Base-by-base conservation (phyloP, 2,329 filamentous ascomycete genomes). In the Aspergillus puulaauensis region DNA sequence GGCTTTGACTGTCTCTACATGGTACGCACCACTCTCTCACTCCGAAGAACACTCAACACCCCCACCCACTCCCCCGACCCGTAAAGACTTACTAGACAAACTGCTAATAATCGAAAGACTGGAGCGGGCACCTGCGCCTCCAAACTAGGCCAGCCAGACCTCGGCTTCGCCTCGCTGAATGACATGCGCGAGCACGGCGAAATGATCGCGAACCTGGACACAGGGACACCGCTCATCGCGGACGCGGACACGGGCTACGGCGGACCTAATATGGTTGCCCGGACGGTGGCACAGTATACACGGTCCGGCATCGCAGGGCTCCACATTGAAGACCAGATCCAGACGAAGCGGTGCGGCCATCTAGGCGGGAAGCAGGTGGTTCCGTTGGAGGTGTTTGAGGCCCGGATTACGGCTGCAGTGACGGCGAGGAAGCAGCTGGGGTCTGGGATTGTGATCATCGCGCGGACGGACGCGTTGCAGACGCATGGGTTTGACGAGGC, bases 111-210 rank as follows among this genome's bases (percentile, higher is more conserved):
- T 27, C 7, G 27, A 27, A 56, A 86, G 83, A 87, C 85, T 11
- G 85, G 86, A 15, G 85, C 86, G 23, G 85, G 86, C 41, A 87
- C 84, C 2, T 79, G 79, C 15, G 83, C 84, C 58, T 88, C 86
- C 0, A 76, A 80, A 27, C 80, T 89, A 0, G 86, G 86, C 31
- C 80, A 82, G 75, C 80, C 86, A 2, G 86, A 89, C 66, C 80
- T 89, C 4, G 86, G 85, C 43, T 75, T 89, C 12, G 81, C 83
- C 2, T 83, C 84, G 1, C 75, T 86, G 33, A 80, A 82, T 65
- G 86, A 89, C 71, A 89, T 89, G 85, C 75, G 78, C 37, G 74
- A 75, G 45, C 84, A 88, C 68, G 86, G 85, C n/a, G 77, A 80
- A 52, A 88, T 88, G 83, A 85, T 89, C 57, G 84, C 86, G 56